phyloP scores from a whole-genome alignment of 352 stramenopile species.

The Globisporangium ultimum region DNA sequence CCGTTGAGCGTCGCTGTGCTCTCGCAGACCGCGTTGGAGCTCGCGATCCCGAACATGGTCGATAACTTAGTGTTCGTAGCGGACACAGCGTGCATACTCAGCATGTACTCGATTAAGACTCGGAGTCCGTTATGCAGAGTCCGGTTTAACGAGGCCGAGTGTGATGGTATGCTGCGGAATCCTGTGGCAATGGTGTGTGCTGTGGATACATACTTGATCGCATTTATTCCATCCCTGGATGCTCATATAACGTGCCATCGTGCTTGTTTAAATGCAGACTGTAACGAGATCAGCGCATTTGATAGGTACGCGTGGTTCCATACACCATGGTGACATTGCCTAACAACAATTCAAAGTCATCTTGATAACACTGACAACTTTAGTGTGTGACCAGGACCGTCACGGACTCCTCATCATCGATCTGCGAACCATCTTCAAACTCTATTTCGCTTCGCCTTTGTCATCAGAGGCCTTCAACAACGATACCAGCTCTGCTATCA shows the following conservation, averaged over 20 bases:
- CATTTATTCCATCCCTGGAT: background rate
- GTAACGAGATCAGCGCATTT: constrained; percentile 15
- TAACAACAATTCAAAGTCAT: background rate
- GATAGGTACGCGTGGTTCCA: constrained; percentile 10
- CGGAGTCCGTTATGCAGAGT: constrained; percentile 22
- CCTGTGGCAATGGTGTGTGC: constrained; percentile 18
- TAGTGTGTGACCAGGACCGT: constrained; percentile 36
- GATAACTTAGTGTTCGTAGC: constrained; percentile 40
- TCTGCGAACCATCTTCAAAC: constrained; percentile 30
- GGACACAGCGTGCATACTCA: constrained; percentile 22
- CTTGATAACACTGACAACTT: background rate
- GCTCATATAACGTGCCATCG: background rate
- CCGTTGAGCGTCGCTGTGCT: constrained; percentile 26
- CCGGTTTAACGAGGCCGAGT: constrained; percentile 6
- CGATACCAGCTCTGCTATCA: background rate
- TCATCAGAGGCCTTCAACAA: background rate
- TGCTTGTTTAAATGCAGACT: background rate
- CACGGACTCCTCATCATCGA: constrained; percentile 24
- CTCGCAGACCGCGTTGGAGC: constrained; percentile 21
- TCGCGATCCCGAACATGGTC: constrained; percentile 20
- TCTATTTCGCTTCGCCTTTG: constrained; percentile 9
- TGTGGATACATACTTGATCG: background rate
- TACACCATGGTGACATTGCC: background rate
- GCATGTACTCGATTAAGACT: constrained; percentile 26
- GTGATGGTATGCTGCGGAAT: constrained; percentile 7